Evolutionary conservation across 2,329 filamentous ascomycete species (phyloP).

Genomic region (Colletotrichum chlorophyti): DNA sequence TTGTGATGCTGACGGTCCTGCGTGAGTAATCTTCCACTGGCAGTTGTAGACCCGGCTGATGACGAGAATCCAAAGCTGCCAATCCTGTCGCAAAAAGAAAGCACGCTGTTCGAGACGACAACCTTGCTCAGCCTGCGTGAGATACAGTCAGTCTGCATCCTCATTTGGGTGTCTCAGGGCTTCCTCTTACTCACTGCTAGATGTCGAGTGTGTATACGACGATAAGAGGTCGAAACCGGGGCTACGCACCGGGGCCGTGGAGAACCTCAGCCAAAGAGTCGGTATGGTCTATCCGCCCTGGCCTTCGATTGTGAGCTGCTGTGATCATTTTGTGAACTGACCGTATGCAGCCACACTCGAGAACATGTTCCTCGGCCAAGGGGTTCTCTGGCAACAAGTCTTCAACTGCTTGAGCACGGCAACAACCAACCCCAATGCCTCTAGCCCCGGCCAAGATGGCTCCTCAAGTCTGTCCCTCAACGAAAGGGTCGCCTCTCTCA

Average conservation of each 20-base stretch:
- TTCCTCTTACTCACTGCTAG: background rate
- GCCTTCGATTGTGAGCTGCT: constrained; percentile 32
- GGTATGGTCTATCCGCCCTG: background rate
- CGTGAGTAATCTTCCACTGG: background rate
- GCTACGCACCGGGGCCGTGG: constrained; percentile 41
- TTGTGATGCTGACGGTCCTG: constrained; percentile 1
- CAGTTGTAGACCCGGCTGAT: background rate
- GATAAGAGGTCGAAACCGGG: constrained; percentile 40
- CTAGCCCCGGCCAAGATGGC: background rate
- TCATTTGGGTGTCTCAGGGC: background rate
- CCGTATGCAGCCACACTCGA: constrained; percentile 35
- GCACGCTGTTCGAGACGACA: constrained; percentile 49
- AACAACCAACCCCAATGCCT: background rate
- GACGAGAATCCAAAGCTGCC: constrained; percentile 36
- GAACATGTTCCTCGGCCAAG: constrained; percentile 47
- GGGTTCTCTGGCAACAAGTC: constrained; percentile 43
- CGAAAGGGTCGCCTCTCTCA: constrained; percentile 32
- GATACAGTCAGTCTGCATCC: constrained; percentile 34
- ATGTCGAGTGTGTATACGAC: constrained; percentile 42
- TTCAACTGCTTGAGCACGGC: constrained; percentile 29
- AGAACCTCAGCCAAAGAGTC: constrained; percentile 40
- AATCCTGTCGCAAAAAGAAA: constrained; percentile 52
- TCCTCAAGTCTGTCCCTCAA: constrained; percentile 25
- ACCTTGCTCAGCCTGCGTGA: constrained; percentile 49
- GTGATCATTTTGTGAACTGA: constrained; percentile 30